A percentile compares a stretch with the other conserved stretches of the same genome.
Conservation (phyloP, 108 stramenopile genomes). For the Fragilaria crotonensis region DNA sequence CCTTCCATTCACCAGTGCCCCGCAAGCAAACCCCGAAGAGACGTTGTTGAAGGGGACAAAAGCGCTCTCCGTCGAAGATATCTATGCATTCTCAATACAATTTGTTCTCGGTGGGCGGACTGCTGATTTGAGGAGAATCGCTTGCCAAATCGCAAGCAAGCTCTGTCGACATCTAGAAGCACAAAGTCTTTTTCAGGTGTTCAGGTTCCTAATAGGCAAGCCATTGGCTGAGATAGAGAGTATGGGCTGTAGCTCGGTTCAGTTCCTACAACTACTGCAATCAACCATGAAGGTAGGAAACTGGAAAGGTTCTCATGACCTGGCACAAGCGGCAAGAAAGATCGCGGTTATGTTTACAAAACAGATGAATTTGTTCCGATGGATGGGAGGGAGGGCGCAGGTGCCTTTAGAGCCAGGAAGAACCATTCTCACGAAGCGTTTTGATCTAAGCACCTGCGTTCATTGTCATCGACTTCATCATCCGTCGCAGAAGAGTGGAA, state of each 20-base stretch:
- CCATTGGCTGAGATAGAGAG: constrained; percentile 27
- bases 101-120: constrained; percentile 46
- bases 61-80: constrained; percentile 22
- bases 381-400: constrained; percentile 22
- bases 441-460: constrained; percentile 52
- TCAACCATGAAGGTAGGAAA: constrained; percentile 14
- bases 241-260: constrained; percentile 23
- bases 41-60: constrained; percentile 19
- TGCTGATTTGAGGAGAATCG: constrained; percentile 35
- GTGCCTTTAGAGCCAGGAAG: constrained; percentile 11
- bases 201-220: constrained; percentile 25
- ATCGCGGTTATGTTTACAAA: constrained; percentile 14
- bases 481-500: not conserved
- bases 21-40: constrained; percentile 25
- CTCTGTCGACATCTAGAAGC: constrained; percentile 20
- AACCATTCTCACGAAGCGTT: constrained; percentile 8
- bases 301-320: constrained; percentile 16
- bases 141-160: constrained; percentile 21
- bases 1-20: not conserved
- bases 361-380: constrained; percentile 19
- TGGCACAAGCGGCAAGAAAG: not conserved
- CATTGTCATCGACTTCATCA: constrained; percentile 35
- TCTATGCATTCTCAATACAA: constrained; percentile 42
- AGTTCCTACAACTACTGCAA: constrained; percentile 31
- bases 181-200: constrained; percentile 21